Evolutionary conservation across 116 monocot genomes (phyloP).

Genomic region (Iris pallida): DNA sequence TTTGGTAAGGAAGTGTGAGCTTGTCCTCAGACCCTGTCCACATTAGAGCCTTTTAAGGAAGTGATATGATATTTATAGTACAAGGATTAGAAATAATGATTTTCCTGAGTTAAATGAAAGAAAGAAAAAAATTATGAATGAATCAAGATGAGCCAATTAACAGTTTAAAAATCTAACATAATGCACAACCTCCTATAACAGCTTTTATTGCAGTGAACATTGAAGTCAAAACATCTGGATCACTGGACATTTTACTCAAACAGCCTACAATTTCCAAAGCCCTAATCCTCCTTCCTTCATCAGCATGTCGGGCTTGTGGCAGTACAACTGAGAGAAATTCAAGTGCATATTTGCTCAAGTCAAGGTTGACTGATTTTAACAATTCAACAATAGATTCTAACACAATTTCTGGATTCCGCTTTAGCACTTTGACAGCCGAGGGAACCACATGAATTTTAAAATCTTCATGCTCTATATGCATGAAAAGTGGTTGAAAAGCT

Average conservation of each 20-base stretch:
- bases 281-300: slow-evolving; percentile 64
- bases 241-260: slow-evolving; percentile 77
- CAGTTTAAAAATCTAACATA: slow-evolving; percentile 4
- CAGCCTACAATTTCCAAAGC: slow-evolving; percentile 63
- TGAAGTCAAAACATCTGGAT: slow-evolving; percentile 65
- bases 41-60: slow-evolving; percentile 13
- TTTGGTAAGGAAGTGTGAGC: slow-evolving; percentile 73
- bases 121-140: not conserved
- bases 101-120: too few relatives aligned
- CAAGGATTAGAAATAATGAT: too few relatives aligned
- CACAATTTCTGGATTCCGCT: slow-evolving; percentile 88
- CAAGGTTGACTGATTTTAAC: slow-evolving; percentile 51
- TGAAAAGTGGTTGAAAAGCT: slow-evolving; percentile 69
- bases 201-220: slow-evolving; percentile 69
- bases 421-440: slow-evolving; percentile 79
- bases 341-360: slow-evolving; percentile 80
- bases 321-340: slow-evolving; percentile 78
- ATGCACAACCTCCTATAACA: slow-evolving; percentile 54
- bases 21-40: slow-evolving; percentile 90
- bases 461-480: slow-evolving; percentile 67
- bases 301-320: slow-evolving; percentile 76
- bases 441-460: slow-evolving; percentile 63
- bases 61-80: not conserved
- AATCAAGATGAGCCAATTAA: not conserved
- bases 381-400: slow-evolving; percentile 70